Percentiles rank a stretch among this genome's conserved stretches.
phyloP scores from a whole-genome alignment of 2,329 filamentous ascomycete species.

The Ceratocystis diversiconidia region DNA sequence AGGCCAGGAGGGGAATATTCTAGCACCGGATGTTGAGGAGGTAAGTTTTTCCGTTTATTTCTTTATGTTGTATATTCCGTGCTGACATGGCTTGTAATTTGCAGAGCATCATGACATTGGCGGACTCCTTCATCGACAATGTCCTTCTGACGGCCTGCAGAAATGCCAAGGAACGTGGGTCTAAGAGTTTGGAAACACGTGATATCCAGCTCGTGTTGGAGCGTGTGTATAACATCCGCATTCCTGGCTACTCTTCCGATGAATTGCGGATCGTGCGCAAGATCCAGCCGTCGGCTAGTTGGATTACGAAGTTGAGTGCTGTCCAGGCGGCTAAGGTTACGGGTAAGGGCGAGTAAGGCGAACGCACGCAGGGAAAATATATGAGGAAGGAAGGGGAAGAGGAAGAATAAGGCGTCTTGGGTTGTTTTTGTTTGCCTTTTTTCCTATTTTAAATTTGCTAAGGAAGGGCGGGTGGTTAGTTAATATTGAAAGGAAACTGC shows the following conservation, averaged over 20 bases:
- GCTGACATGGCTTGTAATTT: background rate
- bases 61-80: background rate
- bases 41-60: conserved; percentile 34
- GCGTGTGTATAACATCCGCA: conserved; percentile 76
- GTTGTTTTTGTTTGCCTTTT: background rate
- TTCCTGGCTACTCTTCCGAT: conserved; percentile 87
- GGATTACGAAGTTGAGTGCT: conserved; percentile 95
- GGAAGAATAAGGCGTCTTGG: background rate
- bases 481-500: background rate
- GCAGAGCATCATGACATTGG: conserved; percentile 73
- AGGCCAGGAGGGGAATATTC: conserved; percentile 56
- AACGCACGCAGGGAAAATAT: conserved; percentile 37
- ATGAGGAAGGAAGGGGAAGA: conserved; percentile 24
- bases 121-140: conserved; percentile 89
- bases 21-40: conserved; percentile 92
- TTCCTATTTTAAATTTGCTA: background rate
- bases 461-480: background rate
- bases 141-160: conserved; percentile 77
- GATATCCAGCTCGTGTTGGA: conserved; percentile 74
- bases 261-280: conserved; percentile 90
- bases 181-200: conserved; percentile 76
- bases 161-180: conserved; percentile 83
- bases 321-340: conserved; percentile 85
- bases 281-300: conserved; percentile 72
- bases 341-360: conserved; percentile 43